A percentile compares a stretch with the other conserved stretches of the same genome.
Conservation (phyloP, 345 rosid species). For the Eucalyptus pauciflora region DNA sequence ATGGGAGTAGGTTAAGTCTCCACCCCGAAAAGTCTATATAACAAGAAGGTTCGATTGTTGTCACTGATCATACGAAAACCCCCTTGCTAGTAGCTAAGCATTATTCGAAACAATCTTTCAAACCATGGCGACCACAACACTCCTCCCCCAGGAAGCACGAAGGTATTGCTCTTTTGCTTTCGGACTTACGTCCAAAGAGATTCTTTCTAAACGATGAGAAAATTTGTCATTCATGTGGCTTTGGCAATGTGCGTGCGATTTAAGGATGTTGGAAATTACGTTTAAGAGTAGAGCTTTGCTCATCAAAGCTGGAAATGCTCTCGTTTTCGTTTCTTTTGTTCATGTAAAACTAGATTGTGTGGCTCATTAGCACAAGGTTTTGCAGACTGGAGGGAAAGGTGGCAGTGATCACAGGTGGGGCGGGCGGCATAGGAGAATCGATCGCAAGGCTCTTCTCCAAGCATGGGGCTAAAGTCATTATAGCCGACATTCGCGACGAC, state of each 20-base stretch:
- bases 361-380: background rate
- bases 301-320: background rate
- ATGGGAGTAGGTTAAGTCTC: background rate
- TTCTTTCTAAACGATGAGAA: background rate
- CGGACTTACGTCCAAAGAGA: background rate
- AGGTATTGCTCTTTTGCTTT: background rate
- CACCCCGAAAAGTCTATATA: background rate
- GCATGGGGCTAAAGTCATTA: slow-evolving; percentile 4
- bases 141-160: background rate
- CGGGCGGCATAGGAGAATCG: slow-evolving; percentile 4
- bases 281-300: background rate
- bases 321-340: background rate
- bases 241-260: background rate
- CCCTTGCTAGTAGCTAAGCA: background rate
- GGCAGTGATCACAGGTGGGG: slow-evolving; percentile 4
- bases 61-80: background rate
- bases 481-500: slow-evolving; percentile 1
- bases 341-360: background rate
- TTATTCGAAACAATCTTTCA: background rate
- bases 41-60: background rate
- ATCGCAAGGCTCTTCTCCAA: background rate
- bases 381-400: slow-evolving; percentile 1
- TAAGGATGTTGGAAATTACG: background rate
- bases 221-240: background rate
- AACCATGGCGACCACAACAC: background rate